Evolutionary conservation across 805 yeast species (phyloP).

Genomic region (Ogataea kodamae): DNA sequence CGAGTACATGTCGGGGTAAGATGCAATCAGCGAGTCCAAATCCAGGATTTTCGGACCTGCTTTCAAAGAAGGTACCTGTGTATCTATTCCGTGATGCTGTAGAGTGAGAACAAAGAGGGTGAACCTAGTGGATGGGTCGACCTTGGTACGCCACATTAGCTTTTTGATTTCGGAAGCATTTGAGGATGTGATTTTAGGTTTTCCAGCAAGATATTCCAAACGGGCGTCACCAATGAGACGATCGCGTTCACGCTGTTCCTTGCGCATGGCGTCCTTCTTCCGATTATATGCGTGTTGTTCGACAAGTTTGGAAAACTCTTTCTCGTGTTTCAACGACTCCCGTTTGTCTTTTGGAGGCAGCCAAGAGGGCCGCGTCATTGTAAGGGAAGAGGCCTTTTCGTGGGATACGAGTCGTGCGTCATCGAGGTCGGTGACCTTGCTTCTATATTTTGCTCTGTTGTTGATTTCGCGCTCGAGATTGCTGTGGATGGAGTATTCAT

Average conservation of each 20-base stretch:
- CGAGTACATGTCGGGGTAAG: conserved; percentile 19
- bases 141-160: conserved; percentile 32
- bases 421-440: conserved; percentile 43
- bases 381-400: conserved; percentile 51
- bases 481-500: conserved; percentile 36
- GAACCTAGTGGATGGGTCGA: conserved; percentile 21
- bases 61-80: conserved; percentile 10
- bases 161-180: conserved; percentile 33
- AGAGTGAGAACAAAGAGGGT: conserved; percentile 21
- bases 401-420: conserved; percentile 58
- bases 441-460: conserved; percentile 35
- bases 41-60: conserved; percentile 12
- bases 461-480: conserved; percentile 36
- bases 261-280: conserved; percentile 30
- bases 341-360: conserved; percentile 58
- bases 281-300: conserved; percentile 32
- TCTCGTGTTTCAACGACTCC: conserved; percentile 55
- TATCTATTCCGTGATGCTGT: conserved; percentile 2
- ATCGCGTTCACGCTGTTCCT: conserved; percentile 33
- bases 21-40: conserved; percentile 19
- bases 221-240: conserved; percentile 34
- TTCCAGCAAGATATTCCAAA: conserved; percentile 29
- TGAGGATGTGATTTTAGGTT: conserved; percentile 25
- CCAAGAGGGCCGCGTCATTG: conserved; percentile 68
- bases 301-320: conserved; percentile 43